Percentiles rank a stretch among this genome's conserved stretches.
phyloP scores from a whole-genome alignment of 306 rosid species.

The Fragaria nilgerrensis region DNA sequence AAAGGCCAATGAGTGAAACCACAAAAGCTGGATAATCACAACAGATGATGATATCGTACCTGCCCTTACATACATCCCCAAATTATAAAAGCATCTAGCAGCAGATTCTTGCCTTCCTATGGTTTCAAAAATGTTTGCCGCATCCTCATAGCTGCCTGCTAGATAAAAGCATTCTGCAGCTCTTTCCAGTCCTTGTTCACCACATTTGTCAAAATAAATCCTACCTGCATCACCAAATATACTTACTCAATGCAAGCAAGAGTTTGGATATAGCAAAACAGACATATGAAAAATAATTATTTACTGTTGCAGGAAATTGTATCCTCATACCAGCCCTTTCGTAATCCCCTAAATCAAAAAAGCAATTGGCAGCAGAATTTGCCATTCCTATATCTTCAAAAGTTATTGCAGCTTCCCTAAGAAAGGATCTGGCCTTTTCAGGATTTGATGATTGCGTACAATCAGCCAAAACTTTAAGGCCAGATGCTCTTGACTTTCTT shows the following conservation, averaged over 20 bases:
- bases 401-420: constrained; percentile 64
- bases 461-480: constrained; percentile 49
- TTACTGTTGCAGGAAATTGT: too few species aligned
- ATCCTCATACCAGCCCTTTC: constrained; percentile 12
- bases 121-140: constrained; percentile 41
- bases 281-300: too few species aligned
- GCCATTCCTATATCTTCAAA: constrained; percentile 39
- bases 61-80: constrained; percentile 54
- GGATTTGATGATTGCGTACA: constrained; percentile 35
- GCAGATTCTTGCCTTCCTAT: constrained; percentile 54
- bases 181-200: not conserved
- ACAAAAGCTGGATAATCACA: too few species aligned
- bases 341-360: constrained; percentile 42
- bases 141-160: not conserved
- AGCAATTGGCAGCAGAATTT: constrained; percentile 51
- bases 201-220: not conserved
- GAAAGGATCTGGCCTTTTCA: constrained; percentile 42
- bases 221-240: not conserved
- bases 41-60: constrained; percentile 34
- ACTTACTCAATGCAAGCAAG: too few species aligned
- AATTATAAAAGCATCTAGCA: constrained; percentile 55
- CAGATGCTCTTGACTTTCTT: constrained; percentile 54
- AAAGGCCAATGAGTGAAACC: too few species aligned
- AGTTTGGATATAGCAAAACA: too few species aligned
- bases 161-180: not conserved